phyloP scores from a whole-genome alignment of 2,329 filamentous ascomycete genomes.

The Exutisphaerella laricina region DNA sequence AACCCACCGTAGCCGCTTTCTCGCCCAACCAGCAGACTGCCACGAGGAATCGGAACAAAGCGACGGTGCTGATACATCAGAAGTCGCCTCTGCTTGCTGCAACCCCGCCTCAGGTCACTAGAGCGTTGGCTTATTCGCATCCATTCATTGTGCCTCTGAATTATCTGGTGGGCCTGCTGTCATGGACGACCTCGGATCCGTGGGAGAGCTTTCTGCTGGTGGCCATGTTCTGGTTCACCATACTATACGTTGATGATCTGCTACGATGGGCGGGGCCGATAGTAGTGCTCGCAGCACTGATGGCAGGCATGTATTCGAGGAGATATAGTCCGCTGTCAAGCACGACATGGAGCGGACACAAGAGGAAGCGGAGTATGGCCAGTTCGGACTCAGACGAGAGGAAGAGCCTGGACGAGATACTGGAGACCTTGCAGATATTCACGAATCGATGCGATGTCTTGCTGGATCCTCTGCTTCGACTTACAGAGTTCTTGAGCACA shows the following conservation, averaged over 20 bases:
- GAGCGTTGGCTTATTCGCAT: slow-evolving; percentile 91
- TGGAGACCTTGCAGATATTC: slow-evolving; percentile 85
- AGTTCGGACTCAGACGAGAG: slow-evolving; percentile 62
- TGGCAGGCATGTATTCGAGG: slow-evolving; percentile 86
- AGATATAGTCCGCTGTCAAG: slow-evolving; percentile 87
- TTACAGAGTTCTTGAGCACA: slow-evolving; percentile 82
- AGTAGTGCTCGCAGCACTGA: slow-evolving; percentile 70
- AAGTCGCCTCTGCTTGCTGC: slow-evolving; percentile 90
- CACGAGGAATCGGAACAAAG: slow-evolving; percentile 15
- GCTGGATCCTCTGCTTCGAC: slow-evolving; percentile 76
- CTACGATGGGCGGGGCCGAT: slow-evolving; percentile 77
- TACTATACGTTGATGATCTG: slow-evolving; percentile 81
- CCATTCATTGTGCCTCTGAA: slow-evolving; percentile 89
- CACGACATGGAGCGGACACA: slow-evolving; percentile 67
- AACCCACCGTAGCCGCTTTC: slow-evolving; percentile 82
- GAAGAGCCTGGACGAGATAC: slow-evolving; percentile 94
- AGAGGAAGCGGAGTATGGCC: slow-evolving; percentile 50
- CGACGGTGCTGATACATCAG: slow-evolving; percentile 78
- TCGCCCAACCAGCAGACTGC: slow-evolving; percentile 68
- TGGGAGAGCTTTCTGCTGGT: slow-evolving; percentile 97
- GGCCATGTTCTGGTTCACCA: slow-evolving; percentile 75
- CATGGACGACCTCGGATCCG: slow-evolving; percentile 88
- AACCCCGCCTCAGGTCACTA: slow-evolving; percentile 89
- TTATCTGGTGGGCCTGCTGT: slow-evolving; percentile 74
- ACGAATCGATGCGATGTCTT: slow-evolving; percentile 89